Conservation (phyloP, 495 filamentous ascomycete species). For the Aspergillus panamensis region DNA sequence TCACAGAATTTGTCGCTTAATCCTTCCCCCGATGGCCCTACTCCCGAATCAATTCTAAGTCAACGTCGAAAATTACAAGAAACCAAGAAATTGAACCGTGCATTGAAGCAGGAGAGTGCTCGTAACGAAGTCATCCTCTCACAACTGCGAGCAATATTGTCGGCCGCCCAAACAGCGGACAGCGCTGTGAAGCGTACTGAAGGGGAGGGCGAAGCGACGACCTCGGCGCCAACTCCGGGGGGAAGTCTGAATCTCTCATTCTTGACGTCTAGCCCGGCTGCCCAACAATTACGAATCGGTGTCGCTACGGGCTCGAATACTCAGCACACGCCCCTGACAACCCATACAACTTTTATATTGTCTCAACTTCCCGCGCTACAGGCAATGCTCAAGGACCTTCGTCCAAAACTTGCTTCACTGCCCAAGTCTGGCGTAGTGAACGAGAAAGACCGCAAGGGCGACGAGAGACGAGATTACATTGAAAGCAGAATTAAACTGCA, state of each 20-base stretch:
- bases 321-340: slow-evolving; percentile 54
- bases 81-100: slow-evolving; percentile 71
- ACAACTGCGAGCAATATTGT: slow-evolving; percentile 58
- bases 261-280: slow-evolving; percentile 48
- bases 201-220: slow-evolving; percentile 21
- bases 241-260: slow-evolving; percentile 47
- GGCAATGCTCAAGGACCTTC: slow-evolving; percentile 58
- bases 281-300: slow-evolving; percentile 44
- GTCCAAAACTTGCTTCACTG: slow-evolving; percentile 56
- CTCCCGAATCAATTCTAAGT: slow-evolving; percentile 59
- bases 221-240: slow-evolving; percentile 9
- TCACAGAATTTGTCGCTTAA: slow-evolving; percentile 37
- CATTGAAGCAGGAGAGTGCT: slow-evolving; percentile 69
- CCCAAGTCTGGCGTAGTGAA: slow-evolving; percentile 30
- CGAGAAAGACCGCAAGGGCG: slow-evolving; percentile 39
- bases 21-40: slow-evolving; percentile 44
- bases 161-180: slow-evolving; percentile 26
- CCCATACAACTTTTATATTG: slow-evolving; percentile 73
- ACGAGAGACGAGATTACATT: slow-evolving; percentile 69
- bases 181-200: slow-evolving; percentile 28
- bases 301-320: slow-evolving; percentile 34
- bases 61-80: slow-evolving; percentile 77
- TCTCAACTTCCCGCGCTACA: slow-evolving; percentile 79
- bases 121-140: slow-evolving; percentile 70
- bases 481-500: slow-evolving; percentile 59